Base-by-base conservation (phyloP, 2,329 filamentous ascomycete genomes). In the Fusarium armeniacum region DNA sequence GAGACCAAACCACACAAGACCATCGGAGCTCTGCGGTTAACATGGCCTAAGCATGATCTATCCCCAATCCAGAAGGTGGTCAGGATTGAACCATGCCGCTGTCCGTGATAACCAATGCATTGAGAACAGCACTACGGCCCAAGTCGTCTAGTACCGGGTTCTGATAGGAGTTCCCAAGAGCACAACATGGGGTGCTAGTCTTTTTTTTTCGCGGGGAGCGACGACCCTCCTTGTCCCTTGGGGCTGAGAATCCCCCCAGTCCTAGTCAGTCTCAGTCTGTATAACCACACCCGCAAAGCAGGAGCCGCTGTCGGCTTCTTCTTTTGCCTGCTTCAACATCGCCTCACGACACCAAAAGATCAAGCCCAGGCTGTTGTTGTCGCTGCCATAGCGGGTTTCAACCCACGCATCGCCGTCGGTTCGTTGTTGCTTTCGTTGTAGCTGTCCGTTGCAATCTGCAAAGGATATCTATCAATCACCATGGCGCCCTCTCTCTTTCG, bases 401-500 rank as follows among this genome's bases (percentile, higher is more conserved):
- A 70, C 68, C 58, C 63, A 68, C 67, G 67, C 63, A 52, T 47
- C 51, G 63, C 54, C 67, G 67, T 51, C 32, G 68, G 67, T 52
- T 58, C 50, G 66, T 57, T 54, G 58, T 70, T 52, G 66, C 56
- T 53, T 52, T 70, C 56, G 62, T 49, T 56, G 33, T 44, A 52
- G 33, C 43, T 33, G 32, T 61, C 51, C 54, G 64, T 60, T 58
- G 50, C 62, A 58, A 20, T 33, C 46, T 47, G 58, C 59, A 60
- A 32, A 64, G 54, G 50, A 36, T 57, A 47, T 51, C 50, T 50
- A 52, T 53, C 36, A 58, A 64, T 60, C 58, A 63, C 68, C 68
- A 81, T 80, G 78, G 74, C 75, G 61, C 74, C 75, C 60, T 78
- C 76, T 52, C 72, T 83, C 65, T 83, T 84, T 67, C 82, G 82